These are phyloP conservation scores for Hansenula lynferdii DNA, from an alignment of 1,139 yeast genomes.

Conservation along the genomic window DNA sequence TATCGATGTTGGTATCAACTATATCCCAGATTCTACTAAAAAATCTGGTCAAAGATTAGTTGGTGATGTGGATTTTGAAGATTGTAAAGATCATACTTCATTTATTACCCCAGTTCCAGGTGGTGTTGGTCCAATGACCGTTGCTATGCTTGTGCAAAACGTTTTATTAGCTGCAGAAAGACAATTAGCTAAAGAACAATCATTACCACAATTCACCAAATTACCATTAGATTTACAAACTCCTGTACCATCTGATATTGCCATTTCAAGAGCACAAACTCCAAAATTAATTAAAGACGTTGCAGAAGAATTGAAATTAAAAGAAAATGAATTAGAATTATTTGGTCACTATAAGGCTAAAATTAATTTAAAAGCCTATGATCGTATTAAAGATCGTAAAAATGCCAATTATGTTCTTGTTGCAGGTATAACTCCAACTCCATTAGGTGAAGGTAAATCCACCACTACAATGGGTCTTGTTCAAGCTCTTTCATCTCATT, in stretches of 20 bases:
- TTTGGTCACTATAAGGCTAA: slow-evolving; percentile 76
- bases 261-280: slow-evolving; percentile 64
- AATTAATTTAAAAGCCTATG: slow-evolving; percentile 54
- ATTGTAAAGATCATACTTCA: slow-evolving; percentile 52
- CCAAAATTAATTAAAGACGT: slow-evolving; percentile 63
- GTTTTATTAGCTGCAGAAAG: slow-evolving; percentile 61
- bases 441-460: slow-evolving; percentile 78
- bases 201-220: slow-evolving; percentile 48
- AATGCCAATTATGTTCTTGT: slow-evolving; percentile 70
- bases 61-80: slow-evolving; percentile 70
- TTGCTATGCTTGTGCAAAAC: slow-evolving; percentile 72
- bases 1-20: slow-evolving; percentile 78
- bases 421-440: slow-evolving; percentile 82
- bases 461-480: slow-evolving; percentile 78
- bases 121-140: slow-evolving; percentile 91
- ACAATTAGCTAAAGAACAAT: slow-evolving; percentile 36
- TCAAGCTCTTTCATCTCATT: slow-evolving; percentile 76
- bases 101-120: slow-evolving; percentile 82
- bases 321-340: slow-evolving; percentile 60
- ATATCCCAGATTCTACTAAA: slow-evolving; percentile 56
- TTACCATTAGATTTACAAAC: slow-evolving; percentile 42
- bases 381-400: slow-evolving; percentile 53
- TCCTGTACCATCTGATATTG: slow-evolving; percentile 78
- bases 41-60: slow-evolving; percentile 65
- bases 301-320: slow-evolving; percentile 61